A percentile compares a stretch with the other conserved stretches of the same genome.
Evolutionary conservation across 441 rosid genomes (phyloP).

Genomic region (Arabidopsis lyrata): DNA sequence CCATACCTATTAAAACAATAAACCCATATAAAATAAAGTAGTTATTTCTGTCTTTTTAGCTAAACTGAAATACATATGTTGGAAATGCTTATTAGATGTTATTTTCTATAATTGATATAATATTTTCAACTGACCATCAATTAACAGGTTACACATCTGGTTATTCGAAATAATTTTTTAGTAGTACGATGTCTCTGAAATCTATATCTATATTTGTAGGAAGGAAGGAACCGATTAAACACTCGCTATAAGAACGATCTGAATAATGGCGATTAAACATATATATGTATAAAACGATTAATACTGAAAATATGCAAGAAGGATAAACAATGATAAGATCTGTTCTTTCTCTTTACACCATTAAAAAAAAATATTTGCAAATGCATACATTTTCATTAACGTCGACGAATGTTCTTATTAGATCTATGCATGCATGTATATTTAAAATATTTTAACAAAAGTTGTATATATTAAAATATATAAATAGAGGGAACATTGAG

Average conservation of each 20-base stretch:
- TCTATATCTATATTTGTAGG: not conserved
- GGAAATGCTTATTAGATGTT: not conserved
- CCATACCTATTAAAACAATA: not conserved
- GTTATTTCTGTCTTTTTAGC: not conserved
- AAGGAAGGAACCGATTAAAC: no score
- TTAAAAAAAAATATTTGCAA: not conserved
- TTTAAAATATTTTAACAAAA: not conserved
- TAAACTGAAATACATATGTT: not conserved
- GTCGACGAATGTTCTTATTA: not conserved
- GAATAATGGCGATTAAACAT: not conserved
- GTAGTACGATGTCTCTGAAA: not conserved
- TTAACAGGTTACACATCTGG: not conserved
- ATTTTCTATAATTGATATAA: not conserved
- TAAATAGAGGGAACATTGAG: not conserved
- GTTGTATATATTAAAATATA: not conserved
- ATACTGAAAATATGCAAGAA: not conserved
- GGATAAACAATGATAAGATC: not conserved
- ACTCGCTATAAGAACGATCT: not conserved
- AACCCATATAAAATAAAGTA: not conserved
- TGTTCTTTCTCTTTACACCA: not conserved
- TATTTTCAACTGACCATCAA: not conserved
- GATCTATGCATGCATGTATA: constrained; percentile 8
- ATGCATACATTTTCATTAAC: not conserved
- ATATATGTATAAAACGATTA: not conserved
- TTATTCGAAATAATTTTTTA: not conserved